Conservation (phyloP, 495 filamentous ascomycete genomes). For the Paragyromitra xinjiangensis region DNA sequence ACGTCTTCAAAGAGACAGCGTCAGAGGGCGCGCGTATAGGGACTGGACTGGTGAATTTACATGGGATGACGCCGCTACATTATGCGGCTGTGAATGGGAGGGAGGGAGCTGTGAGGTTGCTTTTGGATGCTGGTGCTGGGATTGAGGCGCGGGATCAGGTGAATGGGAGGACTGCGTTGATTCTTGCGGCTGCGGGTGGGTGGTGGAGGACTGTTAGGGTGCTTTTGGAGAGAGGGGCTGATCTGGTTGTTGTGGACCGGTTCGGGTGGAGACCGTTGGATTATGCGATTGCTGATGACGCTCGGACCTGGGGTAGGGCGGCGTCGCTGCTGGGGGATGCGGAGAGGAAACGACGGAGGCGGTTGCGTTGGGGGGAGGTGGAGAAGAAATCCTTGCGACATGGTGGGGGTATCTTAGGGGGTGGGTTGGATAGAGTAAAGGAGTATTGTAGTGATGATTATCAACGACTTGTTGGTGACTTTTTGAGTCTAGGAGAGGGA, state of each 20-base stretch:
- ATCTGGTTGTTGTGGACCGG: neutral
- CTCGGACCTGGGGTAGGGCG: neutral
- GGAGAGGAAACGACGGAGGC: neutral
- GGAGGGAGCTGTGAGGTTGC: neutral
- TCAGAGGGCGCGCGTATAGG: neutral
- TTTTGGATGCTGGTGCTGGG: conserved; percentile 26
- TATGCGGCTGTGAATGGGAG: conserved; percentile 11
- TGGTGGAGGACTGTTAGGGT: neutral
- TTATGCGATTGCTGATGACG: neutral
- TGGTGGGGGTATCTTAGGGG: neutral
- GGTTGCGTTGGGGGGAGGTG: neutral
- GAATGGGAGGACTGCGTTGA: conserved; percentile 7
- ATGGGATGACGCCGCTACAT: conserved; percentile 34
- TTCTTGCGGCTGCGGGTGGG: neutral
- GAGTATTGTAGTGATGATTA: neutral
- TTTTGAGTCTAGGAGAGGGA: conserved; percentile 14
- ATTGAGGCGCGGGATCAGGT: conserved; percentile 25
- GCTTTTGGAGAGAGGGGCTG: conserved; percentile 16
- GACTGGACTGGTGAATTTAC: neutral
- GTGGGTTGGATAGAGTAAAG: neutral
- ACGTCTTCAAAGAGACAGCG: conserved; percentile 7
- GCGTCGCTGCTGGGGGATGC: conserved; percentile 3
- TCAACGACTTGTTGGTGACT: conserved; percentile 4
- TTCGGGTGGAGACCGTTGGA: conserved; percentile 1
- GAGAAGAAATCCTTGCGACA: neutral